Evolutionary conservation across 2,329 filamentous ascomycete genomes (phyloP), one percentile per base, ranked within the genome.

Genomic region (Diaporthe batatas): DNA sequence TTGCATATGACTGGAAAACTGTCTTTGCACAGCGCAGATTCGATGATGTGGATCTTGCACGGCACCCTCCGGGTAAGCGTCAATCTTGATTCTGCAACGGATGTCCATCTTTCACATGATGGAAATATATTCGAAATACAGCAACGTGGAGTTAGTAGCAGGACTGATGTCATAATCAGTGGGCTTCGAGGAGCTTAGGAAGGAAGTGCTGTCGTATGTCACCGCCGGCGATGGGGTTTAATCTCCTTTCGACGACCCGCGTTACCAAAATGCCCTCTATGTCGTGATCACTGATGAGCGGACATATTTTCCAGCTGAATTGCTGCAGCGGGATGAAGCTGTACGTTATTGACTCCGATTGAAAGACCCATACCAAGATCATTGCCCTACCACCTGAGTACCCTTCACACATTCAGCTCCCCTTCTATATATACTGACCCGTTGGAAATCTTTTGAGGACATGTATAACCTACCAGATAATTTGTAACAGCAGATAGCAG

Each of bases 1-100:
- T 69, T 49, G 67, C 67, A 16, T 69, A 69, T 49, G 53, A 69
- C 53, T 69, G 67, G 67, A 69, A 3, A 34, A 29, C 51, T 8
- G 67, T 51, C 39, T 23, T 69, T 51, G 67, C 39, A 21, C 53
- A 69, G 39, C 53, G 67, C 53, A 57, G 67, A 21, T 7, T 69
- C 4, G 53, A 14, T 6, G 4, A 25, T 8, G 34, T 2, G 21
- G 67, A 69, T 36, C 25, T 69, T 25, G 53, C 23, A 44, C 23
- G 58, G 6, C 14, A 3, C 53, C 67, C 67, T 25, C 53, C 67
- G n/a, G 14, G 39, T 44, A 18, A 44, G 39, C 14, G 18, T 44
- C 39, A 44, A 12, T 18, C 18, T 14, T 44, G 10, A 2, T 18
- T 14, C 14, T 2, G 39, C 39, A 44, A 44, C 39, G 39, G 8